Evolutionary conservation across 2,329 filamentous ascomycete species (phyloP).

Genomic region (Paecilomyces formosus): DNA sequence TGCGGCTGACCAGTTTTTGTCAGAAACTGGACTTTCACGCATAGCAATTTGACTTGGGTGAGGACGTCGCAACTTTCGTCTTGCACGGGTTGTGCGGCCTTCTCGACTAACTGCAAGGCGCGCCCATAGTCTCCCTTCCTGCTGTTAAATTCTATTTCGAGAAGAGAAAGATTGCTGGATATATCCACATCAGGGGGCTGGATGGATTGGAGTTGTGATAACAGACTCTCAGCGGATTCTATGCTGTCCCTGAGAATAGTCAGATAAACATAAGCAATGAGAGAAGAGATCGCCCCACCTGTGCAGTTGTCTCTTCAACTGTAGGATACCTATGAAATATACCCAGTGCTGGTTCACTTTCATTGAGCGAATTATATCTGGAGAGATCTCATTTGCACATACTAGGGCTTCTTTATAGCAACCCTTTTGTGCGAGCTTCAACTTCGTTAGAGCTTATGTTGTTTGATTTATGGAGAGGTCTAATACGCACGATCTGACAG

Average conservation of each 20-base stretch:
- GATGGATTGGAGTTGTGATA: conserved; percentile 50
- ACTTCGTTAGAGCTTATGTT: conserved; percentile 1
- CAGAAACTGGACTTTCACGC: conserved; percentile 65
- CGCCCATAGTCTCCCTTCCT: conserved; percentile 44
- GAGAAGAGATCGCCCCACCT: conserved; percentile 19
- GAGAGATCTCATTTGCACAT: conserved; percentile 53
- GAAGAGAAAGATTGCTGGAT: conserved; percentile 49
- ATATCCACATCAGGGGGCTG: conserved; percentile 52
- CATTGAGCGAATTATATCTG: conserved; percentile 60
- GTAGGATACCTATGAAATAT: conserved; percentile 36
- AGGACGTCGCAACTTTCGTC: conserved; percentile 55
- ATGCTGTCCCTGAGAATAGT: conserved; percentile 45
- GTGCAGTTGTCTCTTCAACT: conserved; percentile 34
- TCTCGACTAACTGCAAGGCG: conserved; percentile 50
- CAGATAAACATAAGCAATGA: conserved; percentile 4
- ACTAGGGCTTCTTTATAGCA: conserved; percentile 61
- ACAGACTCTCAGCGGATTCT: conserved; percentile 48
- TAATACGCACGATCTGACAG: conserved; percentile 50
- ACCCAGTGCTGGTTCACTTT: conserved; percentile 61
- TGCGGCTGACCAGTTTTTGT: conserved; percentile 61
- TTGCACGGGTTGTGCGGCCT: conserved; percentile 44
- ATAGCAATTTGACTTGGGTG: conserved; percentile 62
- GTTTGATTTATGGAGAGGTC: background rate
- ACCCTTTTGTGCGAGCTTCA: conserved; percentile 55
- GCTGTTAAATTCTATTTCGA: conserved; percentile 53